phyloP scores from a whole-genome alignment of 2,329 filamentous ascomycete genomes.

The Monosporascus sp. region DNA sequence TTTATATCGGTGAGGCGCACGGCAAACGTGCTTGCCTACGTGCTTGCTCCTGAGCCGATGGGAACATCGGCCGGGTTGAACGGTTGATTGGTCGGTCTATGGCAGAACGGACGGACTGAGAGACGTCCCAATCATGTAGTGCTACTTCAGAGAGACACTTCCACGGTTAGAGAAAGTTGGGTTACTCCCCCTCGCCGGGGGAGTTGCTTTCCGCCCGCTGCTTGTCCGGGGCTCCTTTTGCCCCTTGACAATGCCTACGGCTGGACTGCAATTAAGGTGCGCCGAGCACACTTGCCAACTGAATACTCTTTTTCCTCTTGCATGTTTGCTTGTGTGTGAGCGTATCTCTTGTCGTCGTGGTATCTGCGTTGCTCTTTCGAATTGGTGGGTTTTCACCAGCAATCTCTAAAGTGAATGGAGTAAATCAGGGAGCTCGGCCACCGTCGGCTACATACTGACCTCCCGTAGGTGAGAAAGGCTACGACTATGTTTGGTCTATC shows the following conservation, averaged over 20 bases:
- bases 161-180: background rate
- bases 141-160: background rate
- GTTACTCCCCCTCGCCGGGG: background rate
- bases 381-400: no score
- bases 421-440: no score
- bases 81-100: no score
- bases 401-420: no score
- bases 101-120: no score
- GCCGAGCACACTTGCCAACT: constrained; percentile 22
- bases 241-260: background rate
- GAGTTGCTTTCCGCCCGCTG: background rate
- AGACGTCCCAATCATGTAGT: background rate
- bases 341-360: background rate
- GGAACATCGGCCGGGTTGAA: no score
- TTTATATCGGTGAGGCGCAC: no score
- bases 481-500: no score
- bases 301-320: constrained; percentile 1
- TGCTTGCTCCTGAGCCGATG: no score
- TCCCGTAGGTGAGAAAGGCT: no score
- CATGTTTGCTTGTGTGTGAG: background rate
- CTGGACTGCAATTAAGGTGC: constrained; percentile 20
- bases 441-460: no score
- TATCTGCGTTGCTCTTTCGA: background rate
- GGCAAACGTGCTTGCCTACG: no score
- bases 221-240: background rate